phyloP scores from a whole-genome alignment of 1,139 yeast species.

The Debaryomyces coudertii region DNA sequence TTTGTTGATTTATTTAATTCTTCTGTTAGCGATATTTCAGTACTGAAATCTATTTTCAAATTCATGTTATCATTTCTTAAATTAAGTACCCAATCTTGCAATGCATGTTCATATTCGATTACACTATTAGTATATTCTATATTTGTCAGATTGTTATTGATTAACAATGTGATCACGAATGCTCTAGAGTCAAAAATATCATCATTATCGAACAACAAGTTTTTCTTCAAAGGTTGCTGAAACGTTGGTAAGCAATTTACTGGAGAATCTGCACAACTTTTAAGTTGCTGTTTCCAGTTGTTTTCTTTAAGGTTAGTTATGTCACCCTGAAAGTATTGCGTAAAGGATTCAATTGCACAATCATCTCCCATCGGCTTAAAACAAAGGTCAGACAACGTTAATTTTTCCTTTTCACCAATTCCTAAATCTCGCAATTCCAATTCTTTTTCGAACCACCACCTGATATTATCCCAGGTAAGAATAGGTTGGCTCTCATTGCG shows the following conservation, averaged over 20 bases:
- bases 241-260: constrained; percentile 88
- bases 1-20: constrained; percentile 83
- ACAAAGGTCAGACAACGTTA: constrained; percentile 68
- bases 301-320: constrained; percentile 50
- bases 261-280: constrained; percentile 73
- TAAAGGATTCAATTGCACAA: constrained; percentile 87
- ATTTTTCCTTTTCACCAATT: constrained; percentile 24
- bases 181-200: constrained; percentile 67
- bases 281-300: constrained; percentile 58
- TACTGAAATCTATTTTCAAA: constrained; percentile 69
- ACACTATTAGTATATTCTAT: constrained; percentile 47
- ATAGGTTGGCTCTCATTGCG: constrained; percentile 61
- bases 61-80: constrained; percentile 54
- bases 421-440: constrained; percentile 44
- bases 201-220: constrained; percentile 58
- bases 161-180: constrained; percentile 70
- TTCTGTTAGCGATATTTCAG: constrained; percentile 80
- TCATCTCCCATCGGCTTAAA: constrained; percentile 77
- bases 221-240: constrained; percentile 83
- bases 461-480: constrained; percentile 61
- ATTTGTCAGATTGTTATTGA: constrained; percentile 43
- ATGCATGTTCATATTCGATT: constrained; percentile 61
- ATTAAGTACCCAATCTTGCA: constrained; percentile 58
- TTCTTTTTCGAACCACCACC: constrained; percentile 91
- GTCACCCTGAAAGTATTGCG: constrained; percentile 83